Percentiles rank a stretch among this genome's conserved stretches.
Conservation (phyloP, 805 yeast genomes). For the Candida krabiensis region DNA sequence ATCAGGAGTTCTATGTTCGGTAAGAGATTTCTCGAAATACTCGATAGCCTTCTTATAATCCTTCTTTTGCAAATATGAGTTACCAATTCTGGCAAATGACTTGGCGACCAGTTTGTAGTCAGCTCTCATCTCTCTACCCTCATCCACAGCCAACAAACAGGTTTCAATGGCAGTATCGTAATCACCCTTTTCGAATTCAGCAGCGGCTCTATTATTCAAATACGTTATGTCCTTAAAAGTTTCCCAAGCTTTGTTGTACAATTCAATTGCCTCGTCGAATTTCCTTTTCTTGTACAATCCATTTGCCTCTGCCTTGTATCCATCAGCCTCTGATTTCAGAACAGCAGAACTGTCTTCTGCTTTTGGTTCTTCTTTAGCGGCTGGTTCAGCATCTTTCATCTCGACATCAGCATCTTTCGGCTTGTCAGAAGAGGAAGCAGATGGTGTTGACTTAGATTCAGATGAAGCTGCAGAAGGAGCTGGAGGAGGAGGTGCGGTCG, state of each 20-base stretch:
- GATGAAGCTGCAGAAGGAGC: slow-evolving; percentile 21
- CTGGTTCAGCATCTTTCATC: slow-evolving; percentile 37
- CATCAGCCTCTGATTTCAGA: slow-evolving; percentile 56
- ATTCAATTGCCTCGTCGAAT: slow-evolving; percentile 89
- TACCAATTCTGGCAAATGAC: slow-evolving; percentile 90
- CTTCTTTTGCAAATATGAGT: slow-evolving; percentile 70
- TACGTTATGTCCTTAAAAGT: slow-evolving; percentile 82
- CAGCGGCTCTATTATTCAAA: slow-evolving; percentile 96
- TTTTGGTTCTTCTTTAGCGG: slow-evolving; percentile 30
- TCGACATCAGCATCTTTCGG: slow-evolving; percentile 26
- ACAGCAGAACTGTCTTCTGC: slow-evolving; percentile 29
- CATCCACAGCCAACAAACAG: slow-evolving; percentile 78
- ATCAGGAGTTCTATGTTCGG: slow-evolving; percentile 97
- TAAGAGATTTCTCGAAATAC: slow-evolving; percentile 83
- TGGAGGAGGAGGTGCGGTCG: slow-evolving; percentile 17
- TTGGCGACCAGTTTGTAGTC: slow-evolving; percentile 92
- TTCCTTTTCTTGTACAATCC: slow-evolving; percentile 78
- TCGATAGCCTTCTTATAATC: slow-evolving; percentile 73
- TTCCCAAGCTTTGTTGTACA: slow-evolving; percentile 86
- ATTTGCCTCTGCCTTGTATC: slow-evolving; percentile 83
- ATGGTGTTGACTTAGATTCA: not conserved
- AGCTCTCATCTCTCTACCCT: slow-evolving; percentile 86
- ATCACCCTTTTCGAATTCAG: slow-evolving; percentile 94
- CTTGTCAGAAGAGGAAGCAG: not conserved
- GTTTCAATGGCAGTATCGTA: slow-evolving; percentile 82